A percentile compares a stretch with the other conserved stretches of the same genome.
Evolutionary conservation across 1,139 yeast genomes (phyloP).

Genomic region (Kodamaea suecica): DNA sequence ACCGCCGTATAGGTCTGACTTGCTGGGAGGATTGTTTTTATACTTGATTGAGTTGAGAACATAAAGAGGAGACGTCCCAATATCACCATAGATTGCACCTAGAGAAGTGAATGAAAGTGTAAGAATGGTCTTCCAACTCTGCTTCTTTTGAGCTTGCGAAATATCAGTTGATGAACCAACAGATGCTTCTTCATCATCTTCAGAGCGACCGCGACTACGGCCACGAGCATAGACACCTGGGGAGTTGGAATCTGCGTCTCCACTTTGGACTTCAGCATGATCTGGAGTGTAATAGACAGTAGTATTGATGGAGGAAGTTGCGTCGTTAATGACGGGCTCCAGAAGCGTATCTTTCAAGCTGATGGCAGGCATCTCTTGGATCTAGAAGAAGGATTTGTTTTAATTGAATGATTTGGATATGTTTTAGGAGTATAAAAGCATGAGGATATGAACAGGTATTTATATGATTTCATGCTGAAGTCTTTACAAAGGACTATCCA

Average conservation of each 20-base stretch:
- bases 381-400: background rate
- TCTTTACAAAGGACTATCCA: background rate
- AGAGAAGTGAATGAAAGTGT: conserved; percentile 36
- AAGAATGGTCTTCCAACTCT: conserved; percentile 23
- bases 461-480: background rate
- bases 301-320: conserved; percentile 4
- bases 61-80: conserved; percentile 61
- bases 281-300: conserved; percentile 1
- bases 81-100: conserved; percentile 61
- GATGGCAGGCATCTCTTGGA: conserved; percentile 1
- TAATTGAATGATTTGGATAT: background rate
- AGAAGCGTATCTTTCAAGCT: conserved; percentile 8
- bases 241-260: conserved; percentile 1
- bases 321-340: conserved; percentile 5
- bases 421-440: background rate
- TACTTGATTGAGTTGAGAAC: conserved; percentile 45
- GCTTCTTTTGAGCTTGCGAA: conserved; percentile 10
- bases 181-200: conserved; percentile 16
- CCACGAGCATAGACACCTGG: conserved; percentile 3
- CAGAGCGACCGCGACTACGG: conserved; percentile 5
- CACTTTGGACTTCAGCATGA: conserved; percentile 6
- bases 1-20: conserved; percentile 48
- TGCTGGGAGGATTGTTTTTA: conserved; percentile 27
- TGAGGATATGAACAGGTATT: background rate
- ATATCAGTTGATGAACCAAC: conserved; percentile 9